Conservation (phyloP, 768 basidiomycete genomes). For the Psilocybe cyanescens region DNA sequence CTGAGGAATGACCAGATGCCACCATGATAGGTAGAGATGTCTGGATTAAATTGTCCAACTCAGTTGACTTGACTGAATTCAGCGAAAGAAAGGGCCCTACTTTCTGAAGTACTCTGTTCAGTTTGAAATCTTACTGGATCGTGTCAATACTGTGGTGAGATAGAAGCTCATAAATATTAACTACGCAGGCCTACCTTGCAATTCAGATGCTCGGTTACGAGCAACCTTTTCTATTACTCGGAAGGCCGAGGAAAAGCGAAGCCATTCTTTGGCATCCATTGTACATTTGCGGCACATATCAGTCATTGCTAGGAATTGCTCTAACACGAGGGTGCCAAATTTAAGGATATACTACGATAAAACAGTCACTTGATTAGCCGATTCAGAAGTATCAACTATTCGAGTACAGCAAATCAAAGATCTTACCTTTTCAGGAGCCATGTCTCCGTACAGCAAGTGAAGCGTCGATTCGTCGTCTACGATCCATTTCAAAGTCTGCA, state of each 20-base stretch:
- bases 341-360: slow-evolving; percentile 19
- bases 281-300: slow-evolving; percentile 10
- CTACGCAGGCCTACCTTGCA: slow-evolving; percentile 11
- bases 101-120: background rate
- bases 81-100: background rate
- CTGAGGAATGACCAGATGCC: slow-evolving; percentile 15
- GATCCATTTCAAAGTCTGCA: slow-evolving; percentile 15
- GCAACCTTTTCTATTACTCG: slow-evolving; percentile 1
- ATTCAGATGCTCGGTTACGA: slow-evolving; percentile 1
- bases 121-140: background rate
- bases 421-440: slow-evolving; percentile 17
- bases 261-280: slow-evolving; percentile 17
- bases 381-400: no score
- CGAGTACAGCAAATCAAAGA: no score
- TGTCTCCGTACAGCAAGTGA: slow-evolving; percentile 12
- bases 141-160: background rate
- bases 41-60: background rate
- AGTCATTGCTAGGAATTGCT: slow-evolving; percentile 15
- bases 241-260: slow-evolving; percentile 1
- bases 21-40: slow-evolving; percentile 2
- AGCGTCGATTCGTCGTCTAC: slow-evolving; percentile 19
- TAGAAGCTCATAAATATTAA: background rate
- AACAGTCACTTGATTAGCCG: no score
- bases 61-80: background rate
- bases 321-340: slow-evolving; percentile 18